Evolutionary conservation across 2,329 filamentous ascomycete genomes (phyloP).

Genomic region (Microdochium trichocladiopsis): DNA sequence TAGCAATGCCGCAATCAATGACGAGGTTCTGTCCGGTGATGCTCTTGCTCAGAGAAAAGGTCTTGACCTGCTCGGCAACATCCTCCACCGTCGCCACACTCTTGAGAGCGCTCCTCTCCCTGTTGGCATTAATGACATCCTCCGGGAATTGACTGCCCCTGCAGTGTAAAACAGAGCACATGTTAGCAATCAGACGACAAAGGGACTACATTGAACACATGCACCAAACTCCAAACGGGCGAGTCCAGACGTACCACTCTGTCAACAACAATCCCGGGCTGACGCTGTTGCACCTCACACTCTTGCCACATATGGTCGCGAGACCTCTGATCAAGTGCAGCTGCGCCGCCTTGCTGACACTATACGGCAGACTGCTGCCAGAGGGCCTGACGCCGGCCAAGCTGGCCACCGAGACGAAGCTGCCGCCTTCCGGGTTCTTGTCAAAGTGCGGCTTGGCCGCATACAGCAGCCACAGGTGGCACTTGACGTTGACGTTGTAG

Average conservation of each 20-base stretch:
- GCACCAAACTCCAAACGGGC: too few relatives aligned
- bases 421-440: neutral
- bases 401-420: neutral
- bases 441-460: neutral
- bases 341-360: constrained; percentile 1
- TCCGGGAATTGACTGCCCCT: neutral
- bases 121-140: neutral
- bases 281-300: neutral
- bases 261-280: neutral
- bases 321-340: neutral
- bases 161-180: neutral
- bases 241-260: neutral
- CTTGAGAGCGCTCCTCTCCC: neutral
- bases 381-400: neutral
- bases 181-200: too few relatives aligned
- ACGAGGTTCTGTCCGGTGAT: neutral
- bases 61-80: neutral
- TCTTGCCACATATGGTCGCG: neutral
- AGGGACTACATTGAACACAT: too few relatives aligned
- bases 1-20: neutral
- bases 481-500: neutral
- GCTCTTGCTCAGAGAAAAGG: neutral
- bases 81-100: neutral
- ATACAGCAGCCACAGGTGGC: neutral
- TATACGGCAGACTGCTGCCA: neutral